Conservation (phyloP, 2,329 filamentous ascomycete genomes). For the Fusarium sacchari region DNA sequence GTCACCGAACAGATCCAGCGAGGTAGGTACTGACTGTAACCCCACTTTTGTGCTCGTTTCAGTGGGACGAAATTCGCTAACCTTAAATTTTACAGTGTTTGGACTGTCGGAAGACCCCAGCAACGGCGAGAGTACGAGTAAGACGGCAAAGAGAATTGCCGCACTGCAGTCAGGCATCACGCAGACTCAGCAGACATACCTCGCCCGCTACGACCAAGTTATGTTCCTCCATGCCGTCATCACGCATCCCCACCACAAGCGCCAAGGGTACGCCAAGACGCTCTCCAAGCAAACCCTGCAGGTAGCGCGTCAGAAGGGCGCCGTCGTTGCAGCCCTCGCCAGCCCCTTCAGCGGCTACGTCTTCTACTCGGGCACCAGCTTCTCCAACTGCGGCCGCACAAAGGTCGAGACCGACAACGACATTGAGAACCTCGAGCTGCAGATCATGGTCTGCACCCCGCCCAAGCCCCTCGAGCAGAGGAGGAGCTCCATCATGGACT, state of each 20-base stretch:
- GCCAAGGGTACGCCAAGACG: slow-evolving; percentile 34
- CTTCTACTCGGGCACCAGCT: slow-evolving; percentile 34
- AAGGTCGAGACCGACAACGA: slow-evolving; percentile 30
- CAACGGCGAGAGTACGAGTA: slow-evolving; percentile 18
- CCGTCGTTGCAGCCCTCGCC: slow-evolving; percentile 20
- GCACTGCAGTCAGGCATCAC: slow-evolving; percentile 29
- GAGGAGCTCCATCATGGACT: slow-evolving; percentile 33
- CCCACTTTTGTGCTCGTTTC: not conserved
- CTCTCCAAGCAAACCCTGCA: slow-evolving; percentile 31
- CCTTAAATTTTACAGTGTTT: slow-evolving; percentile 11
- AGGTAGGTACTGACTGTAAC: slow-evolving; percentile 7
- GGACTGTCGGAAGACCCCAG: not conserved
- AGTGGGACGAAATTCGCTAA: not conserved
- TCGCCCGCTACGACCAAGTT: slow-evolving; percentile 20
- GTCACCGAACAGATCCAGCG: slow-evolving; percentile 21
- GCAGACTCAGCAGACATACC: slow-evolving; percentile 33
- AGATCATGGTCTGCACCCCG: slow-evolving; percentile 28
- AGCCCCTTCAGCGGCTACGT: slow-evolving; percentile 37
- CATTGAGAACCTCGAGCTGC: slow-evolving; percentile 30
- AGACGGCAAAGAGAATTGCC: slow-evolving; percentile 25
- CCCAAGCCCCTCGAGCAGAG: slow-evolving; percentile 29
- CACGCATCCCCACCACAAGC: slow-evolving; percentile 35
- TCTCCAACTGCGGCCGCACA: slow-evolving; percentile 35
- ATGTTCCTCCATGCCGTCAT: slow-evolving; percentile 39
- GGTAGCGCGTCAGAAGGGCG: slow-evolving; percentile 25